Conservation (phyloP, 345 rosid species). For the Acer saccharum region DNA sequence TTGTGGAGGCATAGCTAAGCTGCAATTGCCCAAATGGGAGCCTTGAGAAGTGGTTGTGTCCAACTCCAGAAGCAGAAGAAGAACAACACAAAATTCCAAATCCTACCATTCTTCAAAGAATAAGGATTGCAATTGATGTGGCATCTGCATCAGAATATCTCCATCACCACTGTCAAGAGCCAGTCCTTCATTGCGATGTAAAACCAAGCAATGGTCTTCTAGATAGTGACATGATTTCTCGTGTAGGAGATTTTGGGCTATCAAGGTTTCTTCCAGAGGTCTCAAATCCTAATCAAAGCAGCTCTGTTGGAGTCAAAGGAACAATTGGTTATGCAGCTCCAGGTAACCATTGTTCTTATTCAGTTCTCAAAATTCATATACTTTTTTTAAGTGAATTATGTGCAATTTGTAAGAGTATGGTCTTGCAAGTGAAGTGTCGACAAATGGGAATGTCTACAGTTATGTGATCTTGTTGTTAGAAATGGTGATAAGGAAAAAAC, state of each 20-base stretch:
- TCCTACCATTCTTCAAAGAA: too few relatives aligned
- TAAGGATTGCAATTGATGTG: too few relatives aligned
- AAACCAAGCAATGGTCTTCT: too few relatives aligned
- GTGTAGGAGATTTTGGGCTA: constrained; percentile 21
- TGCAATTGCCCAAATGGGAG: neutral
- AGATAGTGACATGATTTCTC: neutral
- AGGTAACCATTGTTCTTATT: neutral
- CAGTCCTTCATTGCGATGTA: neutral
- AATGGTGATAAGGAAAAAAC: neutral
- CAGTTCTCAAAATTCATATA: neutral
- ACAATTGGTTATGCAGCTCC: constrained; percentile 20
- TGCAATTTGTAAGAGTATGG: constrained; percentile 20
- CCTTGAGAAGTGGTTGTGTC: too few relatives aligned
- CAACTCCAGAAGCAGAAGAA: neutral
- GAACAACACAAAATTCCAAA: too few relatives aligned
- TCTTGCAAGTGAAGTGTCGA: neutral
- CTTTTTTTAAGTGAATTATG: neutral
- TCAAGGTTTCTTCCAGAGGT: constrained; percentile 5
- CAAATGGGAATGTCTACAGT: neutral
- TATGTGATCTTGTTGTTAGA: neutral
- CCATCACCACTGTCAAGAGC: too few relatives aligned
- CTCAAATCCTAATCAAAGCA: neutral
- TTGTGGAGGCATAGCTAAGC: constrained; percentile 17
- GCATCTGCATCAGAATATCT: too few relatives aligned
- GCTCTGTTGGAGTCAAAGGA: neutral